Evolutionary conservation across 179 eudicot genomes (phyloP).

Genomic region (Vitellaria paradoxa): DNA sequence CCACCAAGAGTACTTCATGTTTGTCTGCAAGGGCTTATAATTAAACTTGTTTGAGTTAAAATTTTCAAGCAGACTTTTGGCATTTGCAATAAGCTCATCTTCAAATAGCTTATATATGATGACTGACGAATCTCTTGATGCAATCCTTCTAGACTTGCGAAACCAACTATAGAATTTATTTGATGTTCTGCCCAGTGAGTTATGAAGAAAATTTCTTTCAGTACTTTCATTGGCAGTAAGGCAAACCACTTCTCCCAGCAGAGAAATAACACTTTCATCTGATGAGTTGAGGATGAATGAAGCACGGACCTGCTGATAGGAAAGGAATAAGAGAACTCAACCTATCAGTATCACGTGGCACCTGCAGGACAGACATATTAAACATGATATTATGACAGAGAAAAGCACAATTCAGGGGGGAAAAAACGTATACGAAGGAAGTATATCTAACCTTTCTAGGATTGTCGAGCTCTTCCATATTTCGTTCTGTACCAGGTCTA

Average conservation of each 20-base stretch:
- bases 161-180: conserved; percentile 44
- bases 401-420: conserved; percentile 4
- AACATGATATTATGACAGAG: conserved; percentile 44
- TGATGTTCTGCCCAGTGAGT: conserved; percentile 30
- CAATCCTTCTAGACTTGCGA: conserved; percentile 43
- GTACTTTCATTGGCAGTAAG: conserved; percentile 58
- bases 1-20: conserved; percentile 44
- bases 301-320: conserved; percentile 78
- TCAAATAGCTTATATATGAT: conserved; percentile 45
- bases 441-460: conserved; percentile 67
- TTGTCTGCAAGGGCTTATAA: conserved; percentile 27
- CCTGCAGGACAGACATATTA: conserved; percentile 65
- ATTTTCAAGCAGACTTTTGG: conserved; percentile 52
- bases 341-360: conserved; percentile 56
- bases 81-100: conserved; percentile 63
- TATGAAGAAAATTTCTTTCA: conserved; percentile 37
- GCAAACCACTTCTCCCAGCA: conserved; percentile 82
- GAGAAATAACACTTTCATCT: conserved; percentile 52
- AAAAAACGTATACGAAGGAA: conserved; percentile 11
- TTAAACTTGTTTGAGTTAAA: conserved; percentile 48
- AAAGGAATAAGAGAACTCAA: conserved; percentile 77
- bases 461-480: conserved; percentile 70
- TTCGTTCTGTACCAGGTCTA: conserved; percentile 73
- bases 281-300: conserved; percentile 68
- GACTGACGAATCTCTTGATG: conserved; percentile 63